A percentile compares a stretch with the other conserved stretches of the same genome.
Conservation (phyloP, 2,329 filamentous ascomycete species). For the Beauveria varroae region DNA sequence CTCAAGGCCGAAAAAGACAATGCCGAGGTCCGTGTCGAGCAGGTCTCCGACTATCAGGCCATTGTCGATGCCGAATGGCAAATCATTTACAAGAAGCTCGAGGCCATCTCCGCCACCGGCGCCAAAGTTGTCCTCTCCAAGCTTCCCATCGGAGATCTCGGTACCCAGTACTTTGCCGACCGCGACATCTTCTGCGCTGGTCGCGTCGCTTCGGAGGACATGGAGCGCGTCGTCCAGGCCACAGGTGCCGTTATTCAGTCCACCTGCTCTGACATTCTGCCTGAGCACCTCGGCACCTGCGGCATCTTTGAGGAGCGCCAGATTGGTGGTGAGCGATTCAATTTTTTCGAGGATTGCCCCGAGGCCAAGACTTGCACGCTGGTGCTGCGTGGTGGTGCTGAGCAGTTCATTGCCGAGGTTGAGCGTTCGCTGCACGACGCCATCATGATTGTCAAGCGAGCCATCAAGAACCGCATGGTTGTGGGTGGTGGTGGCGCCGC, state of each 20-base stretch:
- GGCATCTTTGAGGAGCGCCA: slow-evolving; percentile 90
- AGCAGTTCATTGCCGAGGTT: slow-evolving; percentile 98
- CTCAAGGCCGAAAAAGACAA: slow-evolving; percentile 99
- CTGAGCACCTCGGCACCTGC: slow-evolving; percentile 85
- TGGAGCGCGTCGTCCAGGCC: slow-evolving; percentile 93
- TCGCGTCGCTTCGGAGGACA: slow-evolving; percentile 81
- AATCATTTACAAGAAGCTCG: slow-evolving; percentile 99
- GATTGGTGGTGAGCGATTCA: slow-evolving; percentile 95
- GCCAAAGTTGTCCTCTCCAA: slow-evolving; percentile 97
- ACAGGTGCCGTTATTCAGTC: slow-evolving; percentile 90
- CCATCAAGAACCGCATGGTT: slow-evolving; percentile 88
- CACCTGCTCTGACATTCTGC: slow-evolving; percentile 89
- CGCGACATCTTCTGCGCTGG: slow-evolving; percentile 97
- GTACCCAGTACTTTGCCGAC: slow-evolving; percentile 96
- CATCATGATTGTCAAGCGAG: slow-evolving; percentile 99
- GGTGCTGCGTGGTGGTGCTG: slow-evolving; percentile 87
- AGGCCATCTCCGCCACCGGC: slow-evolving; percentile 86
- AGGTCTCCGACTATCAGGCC: slow-evolving; percentile 98
- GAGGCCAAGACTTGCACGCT: slow-evolving; percentile 95
- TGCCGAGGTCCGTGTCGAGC: slow-evolving; percentile 93
- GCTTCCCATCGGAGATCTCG: slow-evolving; percentile 92
- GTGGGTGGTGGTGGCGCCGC: slow-evolving; percentile 90
- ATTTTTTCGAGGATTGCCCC: slow-evolving; percentile 95
- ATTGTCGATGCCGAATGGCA: slow-evolving; percentile 99
- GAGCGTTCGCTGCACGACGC: slow-evolving; percentile 97